These are phyloP conservation scores for Penicillium simplicissimum DNA, from an alignment of 495 filamentous ascomycete genomes.

Conservation along the genomic window DNA sequence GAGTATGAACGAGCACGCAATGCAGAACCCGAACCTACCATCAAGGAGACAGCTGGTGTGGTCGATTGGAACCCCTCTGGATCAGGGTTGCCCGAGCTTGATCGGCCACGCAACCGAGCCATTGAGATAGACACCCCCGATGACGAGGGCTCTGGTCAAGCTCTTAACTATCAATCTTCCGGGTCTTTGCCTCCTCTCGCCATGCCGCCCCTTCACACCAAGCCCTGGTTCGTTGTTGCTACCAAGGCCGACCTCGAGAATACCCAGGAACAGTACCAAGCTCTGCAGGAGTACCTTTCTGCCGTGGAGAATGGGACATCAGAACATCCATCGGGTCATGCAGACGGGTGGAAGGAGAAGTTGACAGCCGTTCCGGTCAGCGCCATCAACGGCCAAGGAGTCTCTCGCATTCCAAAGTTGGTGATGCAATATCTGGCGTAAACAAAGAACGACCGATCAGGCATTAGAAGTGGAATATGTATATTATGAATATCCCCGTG, in stretches of 20 bases:
- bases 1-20: constrained; percentile 77
- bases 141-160: constrained; percentile 14
- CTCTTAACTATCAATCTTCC: constrained; percentile 12
- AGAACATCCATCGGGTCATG: constrained; percentile 69
- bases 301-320: constrained; percentile 56
- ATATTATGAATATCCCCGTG: constrained; percentile 22
- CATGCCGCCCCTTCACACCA: constrained; percentile 70
- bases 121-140: constrained; percentile 24
- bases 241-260: constrained; percentile 87
- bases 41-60: constrained; percentile 45
- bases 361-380: constrained; percentile 79
- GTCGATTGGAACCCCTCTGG: constrained; percentile 30
- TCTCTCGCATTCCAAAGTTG: constrained; percentile 74
- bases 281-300: constrained; percentile 66
- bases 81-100: constrained; percentile 28
- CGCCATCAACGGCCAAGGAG: constrained; percentile 81
- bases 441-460: not conserved
- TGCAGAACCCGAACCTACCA: constrained; percentile 51
- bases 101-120: constrained; percentile 1
- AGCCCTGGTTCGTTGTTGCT: constrained; percentile 97
- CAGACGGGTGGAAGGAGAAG: constrained; percentile 64
- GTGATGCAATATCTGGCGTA: constrained; percentile 70
- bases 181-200: constrained; percentile 34
- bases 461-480: constrained; percentile 8
- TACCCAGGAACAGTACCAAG: constrained; percentile 74